These are phyloP conservation scores for Phlebopus sp. DNA, from an alignment of 1,284 basidiomycete species.

Conservation along the genomic window DNA sequence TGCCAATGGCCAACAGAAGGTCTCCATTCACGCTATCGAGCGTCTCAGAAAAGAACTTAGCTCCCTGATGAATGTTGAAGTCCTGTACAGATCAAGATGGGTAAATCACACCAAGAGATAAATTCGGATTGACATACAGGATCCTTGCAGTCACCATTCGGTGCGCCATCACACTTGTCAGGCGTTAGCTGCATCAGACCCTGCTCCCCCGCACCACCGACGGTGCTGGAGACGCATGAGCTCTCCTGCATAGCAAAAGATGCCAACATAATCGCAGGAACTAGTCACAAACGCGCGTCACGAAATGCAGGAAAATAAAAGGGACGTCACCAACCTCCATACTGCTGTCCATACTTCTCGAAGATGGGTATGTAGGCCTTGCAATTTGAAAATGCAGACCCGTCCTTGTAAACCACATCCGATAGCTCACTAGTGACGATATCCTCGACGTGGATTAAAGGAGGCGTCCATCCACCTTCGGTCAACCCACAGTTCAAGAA, in stretches of 20 bases:
- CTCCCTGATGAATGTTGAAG: conserved; percentile 66
- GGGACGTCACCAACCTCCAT: conserved; percentile 37
- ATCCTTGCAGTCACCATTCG: conserved; percentile 63
- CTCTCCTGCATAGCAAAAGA: conserved; percentile 85
- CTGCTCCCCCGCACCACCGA: conserved; percentile 79
- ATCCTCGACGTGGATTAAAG: conserved; percentile 52
- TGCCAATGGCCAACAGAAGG: conserved; percentile 61
- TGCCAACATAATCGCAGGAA: conserved; percentile 66
- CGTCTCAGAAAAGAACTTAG: conserved; percentile 56
- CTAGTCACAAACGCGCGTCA: conserved; percentile 4
- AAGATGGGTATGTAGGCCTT: conserved; percentile 54
- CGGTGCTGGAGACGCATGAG: conserved; percentile 64
- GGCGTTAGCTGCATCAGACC: conserved; percentile 83
- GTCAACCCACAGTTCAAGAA: conserved; percentile 81
- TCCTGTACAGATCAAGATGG: conserved; percentile 40
- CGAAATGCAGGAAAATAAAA: not conserved
- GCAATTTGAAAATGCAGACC: conserved; percentile 67
- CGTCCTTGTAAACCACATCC: conserved; percentile 44
- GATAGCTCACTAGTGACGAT: conserved; percentile 52
- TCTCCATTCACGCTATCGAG: conserved; percentile 50
- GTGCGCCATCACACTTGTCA: conserved; percentile 74
- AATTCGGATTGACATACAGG: conserved; percentile 37
- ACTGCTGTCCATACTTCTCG: conserved; percentile 57
- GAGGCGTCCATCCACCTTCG: conserved; percentile 61
- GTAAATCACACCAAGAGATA: not conserved